Conservation (phyloP, 257 asterid genomes). For the Ilex asprella region DNA sequence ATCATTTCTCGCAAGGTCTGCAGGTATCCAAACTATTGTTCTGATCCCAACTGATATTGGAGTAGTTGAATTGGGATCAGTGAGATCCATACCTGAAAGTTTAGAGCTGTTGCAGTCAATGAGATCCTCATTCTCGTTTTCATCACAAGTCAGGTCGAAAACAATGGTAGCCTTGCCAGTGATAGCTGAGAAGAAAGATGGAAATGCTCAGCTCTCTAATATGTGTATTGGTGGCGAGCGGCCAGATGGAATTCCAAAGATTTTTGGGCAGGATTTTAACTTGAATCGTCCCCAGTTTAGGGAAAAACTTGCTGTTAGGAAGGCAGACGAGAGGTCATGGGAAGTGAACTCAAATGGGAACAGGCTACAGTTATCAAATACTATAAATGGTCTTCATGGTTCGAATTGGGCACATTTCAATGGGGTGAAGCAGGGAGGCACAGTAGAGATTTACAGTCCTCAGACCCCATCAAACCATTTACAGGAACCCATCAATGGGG, state of each 20-base stretch:
- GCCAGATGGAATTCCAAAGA: slow-evolving; percentile 37
- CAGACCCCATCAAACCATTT: slow-evolving; percentile 30
- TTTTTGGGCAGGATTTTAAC: slow-evolving; percentile 67
- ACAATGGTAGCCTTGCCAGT: slow-evolving; percentile 28
- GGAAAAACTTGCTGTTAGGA: slow-evolving; percentile 40
- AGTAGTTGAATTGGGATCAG: slow-evolving; percentile 89
- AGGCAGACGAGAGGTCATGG: slow-evolving; percentile 32
- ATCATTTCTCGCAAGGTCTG: slow-evolving; percentile 74
- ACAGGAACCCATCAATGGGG: slow-evolving; percentile 26
- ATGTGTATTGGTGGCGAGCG: slow-evolving; percentile 29
- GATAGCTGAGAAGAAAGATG: slow-evolving; percentile 30
- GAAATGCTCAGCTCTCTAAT: slow-evolving; percentile 19
- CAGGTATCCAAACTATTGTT: slow-evolving; percentile 81
- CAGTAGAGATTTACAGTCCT: slow-evolving; percentile 33
- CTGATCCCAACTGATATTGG: slow-evolving; percentile 83
- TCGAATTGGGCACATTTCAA: slow-evolving; percentile 33
- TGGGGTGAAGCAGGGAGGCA: slow-evolving; percentile 27
- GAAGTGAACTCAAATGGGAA: slow-evolving; percentile 32
- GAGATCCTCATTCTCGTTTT: slow-evolving; percentile 49
- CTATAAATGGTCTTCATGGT: slow-evolving; percentile 40
- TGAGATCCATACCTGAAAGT: slow-evolving; percentile 63
- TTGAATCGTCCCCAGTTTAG: slow-evolving; percentile 20
- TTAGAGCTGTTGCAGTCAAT: slow-evolving; percentile 45
- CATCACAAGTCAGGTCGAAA: slow-evolving; percentile 35
- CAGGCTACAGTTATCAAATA: slow-evolving; percentile 27